Conservation (phyloP, 176 grass and related monocot genomes). For the Juncus inflexus region DNA sequence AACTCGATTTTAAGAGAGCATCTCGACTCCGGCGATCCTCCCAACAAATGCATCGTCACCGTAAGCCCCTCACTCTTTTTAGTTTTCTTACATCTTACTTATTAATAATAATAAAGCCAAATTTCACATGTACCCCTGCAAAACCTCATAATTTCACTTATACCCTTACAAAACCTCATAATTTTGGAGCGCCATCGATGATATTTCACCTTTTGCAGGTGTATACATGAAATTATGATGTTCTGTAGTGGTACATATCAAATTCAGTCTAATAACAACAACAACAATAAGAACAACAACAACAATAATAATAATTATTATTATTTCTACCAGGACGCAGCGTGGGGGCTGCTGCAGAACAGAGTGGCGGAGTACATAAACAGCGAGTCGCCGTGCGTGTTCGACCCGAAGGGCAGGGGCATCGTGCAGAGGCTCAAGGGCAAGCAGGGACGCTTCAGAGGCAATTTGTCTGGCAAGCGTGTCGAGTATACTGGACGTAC, state of each 20-base stretch:
- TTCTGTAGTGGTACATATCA: no score
- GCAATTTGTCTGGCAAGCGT: constrained; percentile 96
- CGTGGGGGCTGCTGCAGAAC: constrained; percentile 75
- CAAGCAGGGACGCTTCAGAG: constrained; percentile 89
- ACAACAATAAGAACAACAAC: no score
- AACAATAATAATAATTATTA: no score
- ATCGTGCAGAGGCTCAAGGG: constrained; percentile 93
- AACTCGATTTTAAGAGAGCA: constrained; percentile 78
- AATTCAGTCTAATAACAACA: no score
- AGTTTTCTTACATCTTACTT: no score
- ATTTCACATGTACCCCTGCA: no score
- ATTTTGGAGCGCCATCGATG: no score
- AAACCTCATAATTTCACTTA: no score
- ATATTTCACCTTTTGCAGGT: no score
- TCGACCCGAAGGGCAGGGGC: constrained; percentile 61
- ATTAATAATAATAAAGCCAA: no score
- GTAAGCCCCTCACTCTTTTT: constrained; percentile 27
- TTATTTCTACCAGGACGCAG: constrained; percentile 44
- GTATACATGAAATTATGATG: no score
- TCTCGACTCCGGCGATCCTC: constrained; percentile 52
- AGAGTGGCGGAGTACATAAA: constrained; percentile 94
- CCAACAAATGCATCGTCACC: constrained; percentile 69
- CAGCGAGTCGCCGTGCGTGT: constrained; percentile 76
- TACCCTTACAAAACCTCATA: no score
- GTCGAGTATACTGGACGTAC: constrained; percentile 93